Conservation (phyloP, 2,329 filamentous ascomycete species). For the Penicillium thymicola region DNA sequence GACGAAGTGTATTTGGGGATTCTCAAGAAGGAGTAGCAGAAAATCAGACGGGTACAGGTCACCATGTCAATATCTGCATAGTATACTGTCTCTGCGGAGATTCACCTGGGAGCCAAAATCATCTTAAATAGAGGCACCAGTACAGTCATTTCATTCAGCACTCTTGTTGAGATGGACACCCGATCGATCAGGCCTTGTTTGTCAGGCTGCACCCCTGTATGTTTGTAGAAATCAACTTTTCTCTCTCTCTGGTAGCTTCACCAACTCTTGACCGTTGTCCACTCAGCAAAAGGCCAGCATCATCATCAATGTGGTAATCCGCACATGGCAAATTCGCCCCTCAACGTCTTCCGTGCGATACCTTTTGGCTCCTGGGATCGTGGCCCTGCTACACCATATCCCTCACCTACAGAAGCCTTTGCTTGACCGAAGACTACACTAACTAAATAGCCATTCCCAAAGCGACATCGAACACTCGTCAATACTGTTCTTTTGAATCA, state of each 20-base stretch:
- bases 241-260: too few species aligned
- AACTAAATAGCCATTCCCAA: background rate
- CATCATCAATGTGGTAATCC: background rate
- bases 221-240: too few species aligned
- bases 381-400: background rate
- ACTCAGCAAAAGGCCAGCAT: background rate
- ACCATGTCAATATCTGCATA: background rate
- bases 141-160: background rate
- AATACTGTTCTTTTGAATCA: background rate
- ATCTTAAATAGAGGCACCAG: background rate
- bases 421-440: too few species aligned
- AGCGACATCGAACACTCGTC: background rate
- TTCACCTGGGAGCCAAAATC: background rate
- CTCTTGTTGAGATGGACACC: background rate
- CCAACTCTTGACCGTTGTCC: background rate
- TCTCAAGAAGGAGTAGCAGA: background rate
- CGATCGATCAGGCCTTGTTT: too few species aligned
- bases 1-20: background rate
- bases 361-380: background rate
- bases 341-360: background rate
- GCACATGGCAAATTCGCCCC: background rate
- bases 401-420: too few species aligned
- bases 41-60: background rate
- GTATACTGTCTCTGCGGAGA: background rate
- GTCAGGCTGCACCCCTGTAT: too few species aligned